Base-by-base conservation (phyloP, 768 basidiomycete species). In the Cystobasidium ongulense region DNA sequence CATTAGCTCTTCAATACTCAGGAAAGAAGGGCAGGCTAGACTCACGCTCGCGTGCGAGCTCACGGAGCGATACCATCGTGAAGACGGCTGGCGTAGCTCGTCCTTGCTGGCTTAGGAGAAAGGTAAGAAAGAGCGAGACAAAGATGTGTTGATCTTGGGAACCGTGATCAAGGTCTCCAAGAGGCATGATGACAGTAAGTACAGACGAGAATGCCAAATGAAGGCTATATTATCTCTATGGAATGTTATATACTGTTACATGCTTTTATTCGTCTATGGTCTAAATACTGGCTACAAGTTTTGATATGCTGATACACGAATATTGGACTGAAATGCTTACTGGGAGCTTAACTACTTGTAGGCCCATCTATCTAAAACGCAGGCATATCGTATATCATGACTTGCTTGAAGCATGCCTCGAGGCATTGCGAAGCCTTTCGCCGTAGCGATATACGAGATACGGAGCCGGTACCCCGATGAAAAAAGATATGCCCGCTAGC, bases 401-500 rank as follows among this genome's bases (percentile, higher is more conserved):
- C 18, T 29, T 66, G 27, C 8, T 43, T 25, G 36, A 10, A 2
- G 63, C 63, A 25, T 39, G 43, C 31, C 46, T 68, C 43, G 66
- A 68, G 18, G 66, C 66, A 35, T 25, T 25, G 3, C 66, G 39
- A 2, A 68, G 18, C 31, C 66, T 41, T 52, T 68, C 53, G 15
- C 66, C 66, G 63, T 54, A 68, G n/a, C n/a, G n/a, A 23, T 36
- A 68, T 17, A 65, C 15, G 4, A 68, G 18, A 27, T 66, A 33
- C 21, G 75, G 74, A 0, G 75, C 36, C 11, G 88, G 88, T 74
- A 86, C 85, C 18, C 88, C 88, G 17, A 90, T 80, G 0, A 80
- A 84, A 66, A 90, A 85, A 1, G 87, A 83, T 0, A 85, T 75
- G 10, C 78, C 84, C 0, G 89, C 89, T 5, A 91, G 83, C 1